Evolutionary conservation across 768 basidiomycete species (phyloP).

Genomic region (Agaricus subrufescens): DNA sequence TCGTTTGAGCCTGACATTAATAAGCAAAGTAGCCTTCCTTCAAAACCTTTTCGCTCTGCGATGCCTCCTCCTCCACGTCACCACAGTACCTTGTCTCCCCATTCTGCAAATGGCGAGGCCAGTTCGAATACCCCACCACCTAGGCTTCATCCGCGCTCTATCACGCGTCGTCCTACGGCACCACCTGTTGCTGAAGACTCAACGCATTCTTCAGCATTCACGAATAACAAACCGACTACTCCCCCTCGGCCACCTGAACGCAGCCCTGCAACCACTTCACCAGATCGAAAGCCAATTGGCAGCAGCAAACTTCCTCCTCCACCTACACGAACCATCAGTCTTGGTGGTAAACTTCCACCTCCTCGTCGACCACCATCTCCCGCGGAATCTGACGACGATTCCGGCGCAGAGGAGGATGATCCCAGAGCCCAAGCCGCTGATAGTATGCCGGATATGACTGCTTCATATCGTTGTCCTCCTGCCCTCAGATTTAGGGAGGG

Average conservation of each 20-base stretch:
- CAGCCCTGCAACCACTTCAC: constrained; percentile 21
- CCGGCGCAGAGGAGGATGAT: constrained; percentile 58
- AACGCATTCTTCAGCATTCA: constrained; percentile 15
- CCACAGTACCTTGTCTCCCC: constrained; percentile 17
- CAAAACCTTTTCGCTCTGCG: constrained; percentile 12
- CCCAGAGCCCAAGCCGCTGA: constrained; percentile 39
- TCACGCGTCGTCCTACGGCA: constrained; percentile 33
- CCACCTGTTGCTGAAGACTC: constrained; percentile 1
- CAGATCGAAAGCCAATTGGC: constrained; percentile 27
- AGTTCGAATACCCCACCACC: constrained; percentile 10
- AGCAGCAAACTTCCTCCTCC: constrained; percentile 57
- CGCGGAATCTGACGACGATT: constrained; percentile 45
- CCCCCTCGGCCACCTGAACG: constrained; percentile 23
- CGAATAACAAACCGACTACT: not conserved
- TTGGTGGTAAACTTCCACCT: constrained; percentile 67
- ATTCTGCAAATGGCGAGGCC: constrained; percentile 4
- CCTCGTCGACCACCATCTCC: constrained; percentile 42
- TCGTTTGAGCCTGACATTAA: constrained; percentile 8
- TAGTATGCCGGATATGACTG: constrained; percentile 62
- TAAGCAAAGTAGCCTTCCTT: constrained; percentile 5
- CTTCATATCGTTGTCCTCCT: constrained; percentile 56
- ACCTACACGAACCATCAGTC: constrained; percentile 67
- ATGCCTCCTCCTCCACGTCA: constrained; percentile 23
- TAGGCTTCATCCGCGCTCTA: constrained; percentile 35
- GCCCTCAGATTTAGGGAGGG: constrained; percentile 34